Conservation (phyloP, 2,329 filamentous ascomycete genomes). For the Penicillium sp. region DNA sequence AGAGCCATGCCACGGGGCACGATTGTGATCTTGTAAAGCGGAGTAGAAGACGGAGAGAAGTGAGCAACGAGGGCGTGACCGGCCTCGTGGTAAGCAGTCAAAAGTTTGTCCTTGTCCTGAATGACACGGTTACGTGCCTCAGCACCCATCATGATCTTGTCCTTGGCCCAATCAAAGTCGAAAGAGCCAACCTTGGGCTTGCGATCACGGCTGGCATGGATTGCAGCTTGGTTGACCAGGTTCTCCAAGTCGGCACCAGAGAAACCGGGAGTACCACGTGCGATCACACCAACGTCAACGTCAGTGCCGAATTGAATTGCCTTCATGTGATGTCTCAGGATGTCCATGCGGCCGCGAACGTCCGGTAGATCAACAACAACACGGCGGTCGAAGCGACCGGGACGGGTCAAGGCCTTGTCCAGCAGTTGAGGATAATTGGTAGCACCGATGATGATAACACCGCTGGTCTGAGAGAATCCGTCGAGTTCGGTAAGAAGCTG, state of each 20-base stretch:
- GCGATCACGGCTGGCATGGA: slow-evolving; percentile 89
- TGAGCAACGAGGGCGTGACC: slow-evolving; percentile 90
- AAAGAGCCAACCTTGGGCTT: slow-evolving; percentile 70
- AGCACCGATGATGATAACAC: slow-evolving; percentile 92
- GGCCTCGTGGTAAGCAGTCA: slow-evolving; percentile 96
- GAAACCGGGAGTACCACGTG: slow-evolving; percentile 84
- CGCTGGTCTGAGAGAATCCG: slow-evolving; percentile 91
- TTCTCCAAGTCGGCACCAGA: slow-evolving; percentile 97
- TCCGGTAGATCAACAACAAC: slow-evolving; percentile 87
- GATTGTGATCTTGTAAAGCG: slow-evolving; percentile 96
- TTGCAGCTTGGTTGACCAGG: slow-evolving; percentile 91
- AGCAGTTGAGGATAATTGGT: slow-evolving; percentile 95
- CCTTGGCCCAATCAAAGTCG: slow-evolving; percentile 96
- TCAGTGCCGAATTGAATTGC: slow-evolving; percentile 80
- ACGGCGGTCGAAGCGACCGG: slow-evolving; percentile 93
- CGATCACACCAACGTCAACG: slow-evolving; percentile 81
- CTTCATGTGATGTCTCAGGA: slow-evolving; percentile 89
- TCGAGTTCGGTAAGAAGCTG: slow-evolving; percentile 96
- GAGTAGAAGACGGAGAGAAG: slow-evolving; percentile 72
- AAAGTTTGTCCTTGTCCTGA: slow-evolving; percentile 87
- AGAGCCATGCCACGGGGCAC: slow-evolving; percentile 85
- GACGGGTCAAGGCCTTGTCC: slow-evolving; percentile 91
- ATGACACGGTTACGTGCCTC: slow-evolving; percentile 90
- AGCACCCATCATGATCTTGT: slow-evolving; percentile 96
- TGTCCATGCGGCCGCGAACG: slow-evolving; percentile 87